Evolutionary conservation across 2,329 filamentous ascomycete genomes (phyloP), one percentile per base, ranked within the genome.

Genomic region (Phyllosticta citribraziliensis): DNA sequence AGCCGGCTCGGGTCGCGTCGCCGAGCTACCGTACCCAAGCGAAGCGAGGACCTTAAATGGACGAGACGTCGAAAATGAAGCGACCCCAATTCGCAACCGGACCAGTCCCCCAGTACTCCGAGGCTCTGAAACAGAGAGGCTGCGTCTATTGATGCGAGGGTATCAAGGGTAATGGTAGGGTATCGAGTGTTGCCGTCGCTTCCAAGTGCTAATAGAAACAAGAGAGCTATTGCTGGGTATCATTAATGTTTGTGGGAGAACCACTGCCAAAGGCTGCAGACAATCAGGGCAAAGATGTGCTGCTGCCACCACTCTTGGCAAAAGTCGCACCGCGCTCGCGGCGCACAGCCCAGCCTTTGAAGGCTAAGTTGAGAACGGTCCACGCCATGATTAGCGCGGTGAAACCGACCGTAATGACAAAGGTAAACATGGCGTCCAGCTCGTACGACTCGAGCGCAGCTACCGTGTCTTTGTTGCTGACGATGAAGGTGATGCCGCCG

Each of bases 401-500:
- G 6, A 95, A 72, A 2, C 92, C 93, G 83, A 95, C 88, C 10
- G 86, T 88, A 35, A 96, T 83, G 0, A 91, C 96, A 74, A 96
- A 96, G 64, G 91, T 84, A 74, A 96, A 94, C 91, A 96, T 97
- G 65, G 89, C 89, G 69, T 96, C 89, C 17, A 96, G 77, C 3
- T 86, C 75, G 70, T 92, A 87, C 61, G 82, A 81, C 63, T 92
- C 86, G 78, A 96, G 89, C n/a, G 85, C 84, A 10, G 80, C 73
- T 25, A 97, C 83, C 0, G 88, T 88, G 69, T 95, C 91, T 61
- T 84, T 83, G 64, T 88, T 88, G 65, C 91, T 96, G 63, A 89
- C 82, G 89, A 97, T 96, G 75, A 97, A 97, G 60, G 97, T 86
- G 54, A 95, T 79, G 5, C 94, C 93, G 25, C 94, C 93, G 1